Base-by-base conservation (phyloP, 176 grass and related monocot genomes). In the Avena insularis region DNA sequence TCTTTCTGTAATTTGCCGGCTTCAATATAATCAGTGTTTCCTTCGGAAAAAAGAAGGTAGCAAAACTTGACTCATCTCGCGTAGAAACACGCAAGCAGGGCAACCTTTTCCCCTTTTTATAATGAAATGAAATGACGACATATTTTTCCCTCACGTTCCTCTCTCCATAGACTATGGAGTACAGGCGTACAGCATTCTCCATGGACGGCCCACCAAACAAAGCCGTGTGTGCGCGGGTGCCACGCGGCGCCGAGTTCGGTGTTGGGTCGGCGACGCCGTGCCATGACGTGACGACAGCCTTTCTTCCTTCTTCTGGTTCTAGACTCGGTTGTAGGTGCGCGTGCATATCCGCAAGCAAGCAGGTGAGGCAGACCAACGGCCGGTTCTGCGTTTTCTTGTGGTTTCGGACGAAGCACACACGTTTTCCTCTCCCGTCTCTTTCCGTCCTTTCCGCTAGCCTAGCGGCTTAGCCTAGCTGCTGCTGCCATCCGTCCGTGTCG, bases 311-410 rank as follows among this genome's bases (percentile, higher is more conserved):
- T 10, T 75, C 47, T 13, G 70, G 19, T 12, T 72, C 17, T n/a
- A 17, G 40, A 36, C 66, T 40, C 4, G 9, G 43, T 73, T 13
- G 71, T 75, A 15, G 71, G 81, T 71, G 81, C 73, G 72, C 71
- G 71, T 75, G 72, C 54, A 78, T 71, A 84, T 79, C 87, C 87
- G 57, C 14, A 12, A 23, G 51, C 53, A 38, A 12, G 19, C 33
- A 11, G 15, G 13, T 6, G 4, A 46, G 10, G 63, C 55, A 5
- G 71, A 40, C n/a, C 48, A 54, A 63, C 60, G 60, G 17, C 11
- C 4, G 71, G 43, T 3, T 74, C 1, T 10, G 78, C 77, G 84
- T 61, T 49, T 43, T n/a, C 53, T 86, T 82, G 62, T 54, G 19
- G 12, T 54, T 77, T 67, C 61, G 88, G 83, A 45, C 53, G 20